These are phyloP conservation scores for Carex kokanica DNA, from an alignment of 176 grass and related monocot genomes.

Conservation along the genomic window DNA sequence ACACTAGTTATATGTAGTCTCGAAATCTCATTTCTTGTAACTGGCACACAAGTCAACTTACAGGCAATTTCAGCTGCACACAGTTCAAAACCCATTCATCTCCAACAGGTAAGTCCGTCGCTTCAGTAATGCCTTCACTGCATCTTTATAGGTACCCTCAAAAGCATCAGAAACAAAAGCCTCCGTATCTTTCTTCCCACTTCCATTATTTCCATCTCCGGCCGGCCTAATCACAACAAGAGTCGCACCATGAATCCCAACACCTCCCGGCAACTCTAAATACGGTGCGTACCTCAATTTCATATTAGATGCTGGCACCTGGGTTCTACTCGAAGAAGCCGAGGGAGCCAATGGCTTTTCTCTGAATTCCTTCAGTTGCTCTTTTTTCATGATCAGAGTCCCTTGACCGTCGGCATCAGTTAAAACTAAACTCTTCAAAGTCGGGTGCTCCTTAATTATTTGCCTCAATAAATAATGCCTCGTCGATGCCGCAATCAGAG, in stretches of 20 bases:
- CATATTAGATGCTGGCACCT: constrained; percentile 91
- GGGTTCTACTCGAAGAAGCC: constrained; percentile 79
- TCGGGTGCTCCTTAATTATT: constrained; percentile 82
- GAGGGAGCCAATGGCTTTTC: constrained; percentile 67
- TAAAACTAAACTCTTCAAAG: constrained; percentile 63
- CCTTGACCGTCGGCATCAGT: constrained; percentile 72
- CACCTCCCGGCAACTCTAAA: constrained; percentile 69
- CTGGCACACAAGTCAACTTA: background rate
- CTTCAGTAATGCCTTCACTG: constrained; percentile 77
- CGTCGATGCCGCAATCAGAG: constrained; percentile 82
- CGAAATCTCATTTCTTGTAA: background rate
- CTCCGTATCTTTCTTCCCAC: constrained; percentile 51
- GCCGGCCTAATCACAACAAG: constrained; percentile 79
- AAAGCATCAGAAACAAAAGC: constrained; percentile 62
- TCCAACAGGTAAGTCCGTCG: constrained; percentile 79
- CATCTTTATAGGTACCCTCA: constrained; percentile 60
- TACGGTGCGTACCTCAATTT: constrained; percentile 81
- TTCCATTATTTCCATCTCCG: constrained; percentile 36
- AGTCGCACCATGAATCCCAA: constrained; percentile 72
- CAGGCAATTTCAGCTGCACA: background rate
- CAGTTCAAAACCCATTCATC: constrained; percentile 87
- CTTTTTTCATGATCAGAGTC: constrained; percentile 63
- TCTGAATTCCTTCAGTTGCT: constrained; percentile 86
- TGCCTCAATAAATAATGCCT: constrained; percentile 78
- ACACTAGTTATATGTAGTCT: background rate